Base-by-base conservation (phyloP, 176 grass and related monocot genomes). In the Coix lacrymajobi region DNA sequence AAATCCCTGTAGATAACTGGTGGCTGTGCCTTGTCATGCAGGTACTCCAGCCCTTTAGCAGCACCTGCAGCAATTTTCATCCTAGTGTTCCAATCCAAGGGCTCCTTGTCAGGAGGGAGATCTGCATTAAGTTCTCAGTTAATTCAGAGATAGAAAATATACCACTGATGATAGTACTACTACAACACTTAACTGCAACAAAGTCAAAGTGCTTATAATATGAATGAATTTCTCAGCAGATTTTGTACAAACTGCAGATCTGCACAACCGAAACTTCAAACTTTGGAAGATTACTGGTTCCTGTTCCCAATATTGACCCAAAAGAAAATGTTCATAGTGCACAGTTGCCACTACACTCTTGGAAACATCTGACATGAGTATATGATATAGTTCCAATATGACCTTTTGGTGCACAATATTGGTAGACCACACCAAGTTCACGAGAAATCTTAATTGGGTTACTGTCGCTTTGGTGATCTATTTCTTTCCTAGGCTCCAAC, bases 1-100 rank as follows among this genome's bases (percentile, higher is more conserved):
- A 97, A 97, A 56, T 97, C 94, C 79, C 94, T 91, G 77, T 94
- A 97, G 48, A 97, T 97, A 66, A 97, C 94, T 68, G 92, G 94
- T 51, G 92, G 94, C 32, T 79, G 75, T 25, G 94, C 94, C 73
- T 88, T 87, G 81, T 94, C 87, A 86, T 97, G 94, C 28, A 97
- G 92, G 64, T 97, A 97, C 84, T 97, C 92, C 85, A 97, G 83
- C 39, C 94, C 94, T 83, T 92, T 92, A 71, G 94, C 92, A 76
- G 92, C 94, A 75, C 94, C 92, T 44, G 94, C 94, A 60, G 94
- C 92, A 10, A 97, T 94, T 86, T 92, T 97, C 94, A 97, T 97
- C 82, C 94, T 89, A 62, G 88, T 97, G 41, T 81, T 85, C 94
- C 94, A 97, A 75, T 97, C 90, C 83, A 97, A 79, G 36, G 77